phyloP scores from a whole-genome alignment of 805 yeast species.

The Huiozyma naganishii region DNA sequence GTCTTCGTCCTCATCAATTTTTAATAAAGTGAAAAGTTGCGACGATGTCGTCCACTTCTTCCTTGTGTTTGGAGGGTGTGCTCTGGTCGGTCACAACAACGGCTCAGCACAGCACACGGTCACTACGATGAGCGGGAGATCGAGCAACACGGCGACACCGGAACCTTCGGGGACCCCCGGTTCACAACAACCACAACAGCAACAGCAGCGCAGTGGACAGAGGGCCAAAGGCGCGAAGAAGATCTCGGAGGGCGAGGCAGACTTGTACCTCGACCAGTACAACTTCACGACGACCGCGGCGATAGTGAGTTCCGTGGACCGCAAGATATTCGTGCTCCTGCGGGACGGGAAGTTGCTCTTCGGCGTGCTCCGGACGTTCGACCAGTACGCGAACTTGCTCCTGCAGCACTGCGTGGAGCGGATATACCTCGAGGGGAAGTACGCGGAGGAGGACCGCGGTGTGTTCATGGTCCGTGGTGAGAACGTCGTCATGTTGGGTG shows the following conservation, averaged over 20 bases:
- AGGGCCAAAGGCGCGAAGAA: slow-evolving; percentile 14
- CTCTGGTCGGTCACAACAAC: neutral
- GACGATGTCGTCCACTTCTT: too few species aligned
- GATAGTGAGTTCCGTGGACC: slow-evolving; percentile 76
- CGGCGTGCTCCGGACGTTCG: slow-evolving; percentile 89
- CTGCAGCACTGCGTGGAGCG: slow-evolving; percentile 86
- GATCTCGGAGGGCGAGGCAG: slow-evolving; percentile 35
- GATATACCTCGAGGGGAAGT: slow-evolving; percentile 51
- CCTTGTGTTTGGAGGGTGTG: too few species aligned
- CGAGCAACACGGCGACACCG: neutral
- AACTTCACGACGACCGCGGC: slow-evolving; percentile 86
- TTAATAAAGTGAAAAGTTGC: too few species aligned
- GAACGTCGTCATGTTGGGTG: slow-evolving; percentile 89
- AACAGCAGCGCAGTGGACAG: slow-evolving; percentile 1
- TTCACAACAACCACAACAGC: neutral
- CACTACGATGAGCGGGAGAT: too few species aligned
- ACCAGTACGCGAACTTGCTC: slow-evolving; percentile 87
- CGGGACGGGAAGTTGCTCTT: slow-evolving; percentile 83
- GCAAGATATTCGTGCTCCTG: slow-evolving; percentile 69
- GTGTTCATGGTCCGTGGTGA: slow-evolving; percentile 90
- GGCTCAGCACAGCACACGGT: neutral
- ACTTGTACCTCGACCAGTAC: slow-evolving; percentile 65
- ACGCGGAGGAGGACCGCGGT: slow-evolving; percentile 71
- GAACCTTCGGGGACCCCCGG: neutral
- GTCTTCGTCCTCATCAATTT: too few species aligned